Evolutionary conservation across 805 yeast species (phyloP).

Genomic region (Metschnikowia drakensbergensis): DNA sequence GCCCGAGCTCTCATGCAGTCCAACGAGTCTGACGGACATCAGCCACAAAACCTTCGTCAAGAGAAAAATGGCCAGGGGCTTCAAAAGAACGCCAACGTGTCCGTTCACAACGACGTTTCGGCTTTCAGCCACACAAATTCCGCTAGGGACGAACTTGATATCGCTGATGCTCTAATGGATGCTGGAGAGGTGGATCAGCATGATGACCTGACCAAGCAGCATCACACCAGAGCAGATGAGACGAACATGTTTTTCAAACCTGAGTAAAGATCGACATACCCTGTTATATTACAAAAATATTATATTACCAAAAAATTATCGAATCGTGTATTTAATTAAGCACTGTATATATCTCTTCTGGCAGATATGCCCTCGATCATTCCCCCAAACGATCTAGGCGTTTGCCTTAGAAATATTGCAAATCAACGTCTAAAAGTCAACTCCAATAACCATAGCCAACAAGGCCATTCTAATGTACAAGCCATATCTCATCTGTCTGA

Average conservation of each 20-base stretch:
- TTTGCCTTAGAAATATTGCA: background rate
- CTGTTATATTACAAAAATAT: background rate
- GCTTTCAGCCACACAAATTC: background rate
- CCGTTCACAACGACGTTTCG: background rate
- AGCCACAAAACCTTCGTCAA: background rate
- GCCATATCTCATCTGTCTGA: slow-evolving; percentile 99
- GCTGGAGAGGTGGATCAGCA: background rate
- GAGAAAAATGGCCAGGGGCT: background rate
- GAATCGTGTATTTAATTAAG: background rate
- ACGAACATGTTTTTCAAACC: slow-evolving; percentile 17
- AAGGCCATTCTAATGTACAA: slow-evolving; percentile 98
- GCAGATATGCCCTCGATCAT: slow-evolving; percentile 3
- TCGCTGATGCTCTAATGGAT: slow-evolving; percentile 3
- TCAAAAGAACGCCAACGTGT: background rate
- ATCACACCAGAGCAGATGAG: slow-evolving; percentile 11
- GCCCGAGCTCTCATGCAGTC: slow-evolving; percentile 66
- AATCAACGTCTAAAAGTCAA: slow-evolving; percentile 53
- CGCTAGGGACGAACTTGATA: slow-evolving; percentile 2
- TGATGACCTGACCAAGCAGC: background rate
- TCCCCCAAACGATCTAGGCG: slow-evolving; percentile 19
- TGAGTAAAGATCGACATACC: background rate
- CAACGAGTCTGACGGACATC: slow-evolving; percentile 33
- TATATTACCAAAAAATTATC: background rate
- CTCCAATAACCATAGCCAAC: slow-evolving; percentile 96
- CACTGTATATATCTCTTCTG: background rate